Evolutionary conservation across 2,329 filamentous ascomycete genomes (phyloP).

Genomic region (Penicillium polonicum): DNA sequence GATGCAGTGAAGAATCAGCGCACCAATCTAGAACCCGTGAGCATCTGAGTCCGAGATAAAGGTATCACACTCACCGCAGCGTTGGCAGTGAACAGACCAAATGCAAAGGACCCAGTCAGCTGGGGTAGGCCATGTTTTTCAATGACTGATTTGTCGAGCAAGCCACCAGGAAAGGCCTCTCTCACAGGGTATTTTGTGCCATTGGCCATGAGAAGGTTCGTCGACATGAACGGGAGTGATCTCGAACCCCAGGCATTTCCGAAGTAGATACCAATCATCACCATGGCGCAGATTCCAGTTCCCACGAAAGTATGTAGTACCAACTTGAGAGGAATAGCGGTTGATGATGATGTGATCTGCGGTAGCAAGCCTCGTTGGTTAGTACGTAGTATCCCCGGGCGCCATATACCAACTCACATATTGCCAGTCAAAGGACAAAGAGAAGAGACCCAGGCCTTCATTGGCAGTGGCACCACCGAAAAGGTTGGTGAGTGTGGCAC

Average conservation of each 20-base stretch:
- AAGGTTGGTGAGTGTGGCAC: conserved; percentile 46
- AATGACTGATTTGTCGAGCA: conserved; percentile 36
- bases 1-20: conserved; percentile 52
- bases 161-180: conserved; percentile 41
- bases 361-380: background rate
- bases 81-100: conserved; percentile 57
- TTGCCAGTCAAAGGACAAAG: conserved; percentile 55
- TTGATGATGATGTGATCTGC: conserved; percentile 55
- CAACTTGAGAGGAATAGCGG: conserved; percentile 53
- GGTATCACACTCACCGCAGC: conserved; percentile 37
- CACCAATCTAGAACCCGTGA: conserved; percentile 45
- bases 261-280: conserved; percentile 56
- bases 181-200: conserved; percentile 44
- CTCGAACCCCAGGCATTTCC: conserved; percentile 49
- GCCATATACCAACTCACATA: conserved; percentile 24
- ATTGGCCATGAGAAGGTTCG: conserved; percentile 42
- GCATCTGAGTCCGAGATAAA: background rate
- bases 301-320: conserved; percentile 51
- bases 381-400: conserved; percentile 10
- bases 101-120: conserved; percentile 53
- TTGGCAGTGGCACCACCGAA: conserved; percentile 56
- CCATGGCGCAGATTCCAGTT: conserved; percentile 49
- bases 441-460: conserved; percentile 53
- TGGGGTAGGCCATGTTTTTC: conserved; percentile 48
- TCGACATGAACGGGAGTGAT: conserved; percentile 57